phyloP scores from a whole-genome alignment of 1,284 basidiomycete species.

The Tylopilus sp. region DNA sequence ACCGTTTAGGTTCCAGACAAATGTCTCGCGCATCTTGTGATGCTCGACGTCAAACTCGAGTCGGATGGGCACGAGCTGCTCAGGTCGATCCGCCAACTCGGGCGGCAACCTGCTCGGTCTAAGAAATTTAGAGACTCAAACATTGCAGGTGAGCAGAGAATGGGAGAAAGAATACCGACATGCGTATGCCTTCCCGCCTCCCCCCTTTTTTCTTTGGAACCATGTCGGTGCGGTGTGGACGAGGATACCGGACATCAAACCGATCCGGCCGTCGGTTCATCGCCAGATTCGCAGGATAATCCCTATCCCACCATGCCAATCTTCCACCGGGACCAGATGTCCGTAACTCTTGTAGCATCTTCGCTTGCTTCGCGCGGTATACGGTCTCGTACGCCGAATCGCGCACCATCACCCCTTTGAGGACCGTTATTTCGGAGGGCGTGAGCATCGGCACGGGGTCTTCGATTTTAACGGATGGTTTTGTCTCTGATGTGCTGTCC shows the following conservation, averaged over 20 bases:
- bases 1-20: constrained; percentile 96
- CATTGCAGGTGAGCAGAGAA: constrained; percentile 1
- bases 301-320: constrained; percentile 35
- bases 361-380: constrained; percentile 32
- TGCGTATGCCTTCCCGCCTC: constrained; percentile 66
- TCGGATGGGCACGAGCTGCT: constrained; percentile 88
- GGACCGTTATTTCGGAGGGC: constrained; percentile 40
- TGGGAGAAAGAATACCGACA: constrained; percentile 48
- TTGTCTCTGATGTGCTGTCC: constrained; percentile 19
- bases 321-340: constrained; percentile 28
- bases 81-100: constrained; percentile 62
- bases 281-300: constrained; percentile 16
- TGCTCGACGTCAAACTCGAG: constrained; percentile 94
- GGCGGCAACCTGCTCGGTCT: constrained; percentile 64
- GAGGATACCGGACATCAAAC: constrained; percentile 71
- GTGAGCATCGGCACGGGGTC: constrained; percentile 39
- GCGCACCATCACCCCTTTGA: constrained; percentile 47
- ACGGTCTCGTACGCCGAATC: constrained; percentile 48
- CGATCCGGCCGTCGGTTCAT: constrained; percentile 44
- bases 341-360: constrained; percentile 31
- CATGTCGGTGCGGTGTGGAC: constrained; percentile 41
- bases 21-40: constrained; percentile 92
- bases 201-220: constrained; percentile 52
- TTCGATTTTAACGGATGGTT: constrained; percentile 19
- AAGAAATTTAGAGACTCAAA: constrained; percentile 5